Evolutionary conservation across 805 yeast species (phyloP), one percentile per base, ranked within the genome.

Genomic region (Barnettozyma sucrosica): DNA sequence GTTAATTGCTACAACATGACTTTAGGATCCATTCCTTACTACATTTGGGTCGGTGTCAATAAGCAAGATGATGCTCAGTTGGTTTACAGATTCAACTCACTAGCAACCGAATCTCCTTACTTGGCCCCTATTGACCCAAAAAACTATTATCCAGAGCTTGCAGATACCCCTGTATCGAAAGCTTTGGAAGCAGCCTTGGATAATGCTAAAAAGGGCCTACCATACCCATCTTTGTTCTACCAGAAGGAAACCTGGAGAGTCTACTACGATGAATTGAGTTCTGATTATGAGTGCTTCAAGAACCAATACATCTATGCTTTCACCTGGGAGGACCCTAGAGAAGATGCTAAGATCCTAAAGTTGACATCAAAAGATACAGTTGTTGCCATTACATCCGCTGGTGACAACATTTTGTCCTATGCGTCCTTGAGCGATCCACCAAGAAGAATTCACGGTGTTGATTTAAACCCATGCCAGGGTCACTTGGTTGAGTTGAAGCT

Each of bases 261-360:
- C 37, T 86, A 80, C 66, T 86, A 81, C 58, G 89, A 86, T 63
- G 92, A 84, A 58, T 63, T 80, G 54, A 77, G 78, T 58, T 80
- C 83, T 7, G 75, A 76, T 55, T 83, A 83, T 61, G 76, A 75
- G 43, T 89, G 85, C 64, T 86, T 86, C 69, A 79, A 77, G 50
- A 75, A 84, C 59, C 89, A 86, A 66, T 86, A 85, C 64, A 87
- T 86, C 51, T 87, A 86, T 61, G 90, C 95, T 5, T 86, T 86
- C 66, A 86, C 95, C 7, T 86, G 95, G 95, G 95, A 86, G 66
- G 95, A 87, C 61, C 95, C 95, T 26, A 74, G 84, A 48, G 93
- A 85, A 66, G 95, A 86, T 67, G 77, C 79, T 51, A 73, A 73
- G 43, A 82, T 86, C 47, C 71, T 86, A 55, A 75, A 80, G 39